Conservation (phyloP, 306 rosid genomes). For the Elaeagnus macrophylla region DNA sequence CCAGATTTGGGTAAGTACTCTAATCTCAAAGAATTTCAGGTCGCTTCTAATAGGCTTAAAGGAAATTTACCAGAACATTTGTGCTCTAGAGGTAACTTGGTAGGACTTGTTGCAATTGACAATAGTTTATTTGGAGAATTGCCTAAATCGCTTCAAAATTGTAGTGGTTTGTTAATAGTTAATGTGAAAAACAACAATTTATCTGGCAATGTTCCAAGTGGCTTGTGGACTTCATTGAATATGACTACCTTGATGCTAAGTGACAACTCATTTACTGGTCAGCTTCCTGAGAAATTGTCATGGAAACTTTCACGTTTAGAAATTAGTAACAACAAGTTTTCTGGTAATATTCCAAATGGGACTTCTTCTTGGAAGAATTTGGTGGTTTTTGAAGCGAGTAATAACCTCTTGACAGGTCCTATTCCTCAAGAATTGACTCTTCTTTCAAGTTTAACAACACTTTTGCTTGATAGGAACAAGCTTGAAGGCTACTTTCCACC, state of each 20-base stretch:
- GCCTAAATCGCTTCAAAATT: slow-evolving; percentile 55
- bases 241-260: slow-evolving; percentile 21
- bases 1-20: slow-evolving; percentile 49
- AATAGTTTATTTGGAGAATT: slow-evolving; percentile 49
- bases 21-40: slow-evolving; percentile 23
- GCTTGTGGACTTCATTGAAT: slow-evolving; percentile 50
- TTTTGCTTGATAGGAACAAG: slow-evolving; percentile 43
- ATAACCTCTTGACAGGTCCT: slow-evolving; percentile 43
- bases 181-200: slow-evolving; percentile 29
- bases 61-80: slow-evolving; percentile 51
- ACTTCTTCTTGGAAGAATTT: slow-evolving; percentile 40
- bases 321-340: slow-evolving; percentile 45
- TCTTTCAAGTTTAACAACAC: slow-evolving; percentile 23
- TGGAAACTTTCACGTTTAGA: slow-evolving; percentile 28
- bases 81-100: slow-evolving; percentile 35
- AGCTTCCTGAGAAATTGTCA: slow-evolving; percentile 45
- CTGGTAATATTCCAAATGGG: slow-evolving; percentile 47
- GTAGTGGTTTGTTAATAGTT: slow-evolving; percentile 23
- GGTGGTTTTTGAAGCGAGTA: slow-evolving; percentile 35
- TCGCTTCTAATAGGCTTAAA: slow-evolving; percentile 28
- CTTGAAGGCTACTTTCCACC: slow-evolving; percentile 43
- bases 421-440: slow-evolving; percentile 47
- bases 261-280: slow-evolving; percentile 42
- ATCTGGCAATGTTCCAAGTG: slow-evolving; percentile 50
- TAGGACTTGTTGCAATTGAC: slow-evolving; percentile 25